These are phyloP conservation scores for Coriaria nepalensis DNA, from an alignment of 306 rosid genomes.

Conservation along the genomic window DNA sequence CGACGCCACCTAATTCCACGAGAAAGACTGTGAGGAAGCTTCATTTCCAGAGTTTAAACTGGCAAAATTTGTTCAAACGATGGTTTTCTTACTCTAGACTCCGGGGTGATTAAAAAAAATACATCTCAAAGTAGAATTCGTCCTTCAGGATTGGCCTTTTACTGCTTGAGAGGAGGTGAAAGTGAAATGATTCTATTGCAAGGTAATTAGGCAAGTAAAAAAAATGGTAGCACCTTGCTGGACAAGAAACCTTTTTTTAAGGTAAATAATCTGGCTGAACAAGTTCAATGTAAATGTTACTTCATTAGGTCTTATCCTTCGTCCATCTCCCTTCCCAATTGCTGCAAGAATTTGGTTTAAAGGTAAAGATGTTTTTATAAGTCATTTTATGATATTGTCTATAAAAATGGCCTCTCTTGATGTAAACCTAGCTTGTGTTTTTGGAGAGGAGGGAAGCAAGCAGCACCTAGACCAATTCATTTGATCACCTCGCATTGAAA, in stretches of 20 bases:
- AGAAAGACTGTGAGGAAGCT: conserved; percentile 12
- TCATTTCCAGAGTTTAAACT: conserved; percentile 13
- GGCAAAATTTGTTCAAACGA: conserved; percentile 19
- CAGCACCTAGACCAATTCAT: no score
- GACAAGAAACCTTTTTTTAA: conserved; percentile 2
- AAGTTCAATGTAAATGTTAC: no score
- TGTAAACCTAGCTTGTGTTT: no score
- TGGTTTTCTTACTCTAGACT: conserved; percentile 22
- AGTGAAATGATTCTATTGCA: conserved; percentile 3
- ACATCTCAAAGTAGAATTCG: conserved; percentile 17
- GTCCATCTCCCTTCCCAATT: no score
- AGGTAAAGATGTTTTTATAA: no score
- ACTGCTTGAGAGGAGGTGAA: conserved; percentile 7
- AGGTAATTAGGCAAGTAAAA: neutral
- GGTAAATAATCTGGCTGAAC: no score
- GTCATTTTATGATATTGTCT: no score
- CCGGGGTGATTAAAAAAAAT: conserved; percentile 10
- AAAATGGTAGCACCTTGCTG: neutral
- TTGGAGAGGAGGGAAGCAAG: no score
- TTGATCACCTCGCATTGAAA: no score
- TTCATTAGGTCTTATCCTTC: no score
- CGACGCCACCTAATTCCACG: neutral
- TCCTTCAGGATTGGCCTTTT: conserved; percentile 2
- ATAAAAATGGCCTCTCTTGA: no score
- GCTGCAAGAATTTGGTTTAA: no score